Evolutionary conservation across 176 grass and related monocot species (phyloP).

Genomic region (Oryza brachyantha): DNA sequence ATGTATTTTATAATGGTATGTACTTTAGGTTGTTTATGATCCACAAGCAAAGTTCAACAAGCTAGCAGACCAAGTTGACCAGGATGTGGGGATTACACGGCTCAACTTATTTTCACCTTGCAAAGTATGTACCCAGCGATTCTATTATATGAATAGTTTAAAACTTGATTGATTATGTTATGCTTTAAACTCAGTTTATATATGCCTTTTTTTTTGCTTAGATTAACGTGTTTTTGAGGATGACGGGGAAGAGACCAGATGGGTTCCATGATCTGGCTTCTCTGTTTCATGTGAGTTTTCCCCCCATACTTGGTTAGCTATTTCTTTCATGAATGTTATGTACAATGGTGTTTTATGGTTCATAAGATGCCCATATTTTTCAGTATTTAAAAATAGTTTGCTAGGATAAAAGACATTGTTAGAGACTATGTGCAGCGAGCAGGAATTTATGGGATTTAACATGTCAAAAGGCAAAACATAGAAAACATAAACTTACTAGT

Average conservation of each 20-base stretch:
- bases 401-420: not conserved
- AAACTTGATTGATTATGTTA: not conserved
- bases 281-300: constrained; percentile 82
- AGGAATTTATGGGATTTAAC: not conserved
- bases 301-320: constrained; percentile 7
- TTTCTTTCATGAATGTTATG: not conserved
- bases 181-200: not conserved
- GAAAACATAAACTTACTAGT: not conserved
- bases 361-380: not conserved
- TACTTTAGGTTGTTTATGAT: constrained; percentile 70
- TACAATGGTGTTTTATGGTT: not conserved
- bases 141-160: not conserved
- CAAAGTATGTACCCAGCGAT: constrained; percentile 52
- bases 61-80: constrained; percentile 80
- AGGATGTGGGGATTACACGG: constrained; percentile 62
- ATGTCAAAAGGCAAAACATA: not conserved
- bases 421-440: not conserved
- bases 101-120: constrained; percentile 94
- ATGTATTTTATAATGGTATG: not conserved
- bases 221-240: constrained; percentile 97
- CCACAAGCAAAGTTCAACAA: constrained; percentile 62
- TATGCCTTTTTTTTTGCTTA: constrained; percentile 28
- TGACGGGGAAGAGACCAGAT: constrained; percentile 86
- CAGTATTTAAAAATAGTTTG: not conserved
- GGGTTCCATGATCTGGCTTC: constrained; percentile 94